phyloP scores from a whole-genome alignment of 331 rosid species.

The Dryas integrifolia region DNA sequence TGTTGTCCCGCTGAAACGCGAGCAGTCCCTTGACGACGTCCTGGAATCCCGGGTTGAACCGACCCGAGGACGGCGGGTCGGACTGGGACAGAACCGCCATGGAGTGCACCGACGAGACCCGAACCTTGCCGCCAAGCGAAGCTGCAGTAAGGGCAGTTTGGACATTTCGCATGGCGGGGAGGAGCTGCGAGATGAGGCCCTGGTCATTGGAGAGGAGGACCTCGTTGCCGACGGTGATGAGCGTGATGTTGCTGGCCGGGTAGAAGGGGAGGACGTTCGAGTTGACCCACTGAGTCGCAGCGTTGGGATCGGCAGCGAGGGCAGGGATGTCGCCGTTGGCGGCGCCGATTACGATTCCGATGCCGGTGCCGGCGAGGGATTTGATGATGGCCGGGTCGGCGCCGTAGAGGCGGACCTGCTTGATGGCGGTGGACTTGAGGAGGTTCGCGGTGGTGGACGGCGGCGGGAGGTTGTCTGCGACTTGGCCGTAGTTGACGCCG shows the following conservation, averaged over 20 bases:
- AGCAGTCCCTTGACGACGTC: slow-evolving; percentile 43
- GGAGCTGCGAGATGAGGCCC: slow-evolving; percentile 50
- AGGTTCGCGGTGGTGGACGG: slow-evolving; percentile 49
- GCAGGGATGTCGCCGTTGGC: slow-evolving; percentile 61
- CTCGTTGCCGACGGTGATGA: slow-evolving; percentile 83
- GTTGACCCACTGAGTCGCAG: slow-evolving; percentile 65
- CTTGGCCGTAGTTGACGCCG: slow-evolving; percentile 81
- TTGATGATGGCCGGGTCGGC: slow-evolving; percentile 63
- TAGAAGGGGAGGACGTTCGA: slow-evolving; percentile 65
- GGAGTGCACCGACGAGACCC: slow-evolving; percentile 78
- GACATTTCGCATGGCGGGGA: slow-evolving; percentile 78
- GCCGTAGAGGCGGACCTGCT: slow-evolving; percentile 63
- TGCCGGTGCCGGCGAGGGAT: slow-evolving; percentile 62
- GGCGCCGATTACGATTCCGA: slow-evolving; percentile 57
- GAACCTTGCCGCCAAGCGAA: slow-evolving; percentile 55
- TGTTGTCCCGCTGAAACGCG: slow-evolving; percentile 53
- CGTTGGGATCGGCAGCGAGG: slow-evolving; percentile 61
- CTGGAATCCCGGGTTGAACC: slow-evolving; percentile 44
- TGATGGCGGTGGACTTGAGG: slow-evolving; percentile 63
- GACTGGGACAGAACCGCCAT: slow-evolving; percentile 76
- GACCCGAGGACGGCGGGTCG: slow-evolving; percentile 83
- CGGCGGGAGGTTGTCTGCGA: slow-evolving; percentile 72
- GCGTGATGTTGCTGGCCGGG: slow-evolving; percentile 60
- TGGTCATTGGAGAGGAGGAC: slow-evolving; percentile 53
- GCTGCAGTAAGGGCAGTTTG: slow-evolving; percentile 61